phyloP scores from a whole-genome alignment of 2,329 filamentous ascomycete genomes.

The Fusarium sp. region DNA sequence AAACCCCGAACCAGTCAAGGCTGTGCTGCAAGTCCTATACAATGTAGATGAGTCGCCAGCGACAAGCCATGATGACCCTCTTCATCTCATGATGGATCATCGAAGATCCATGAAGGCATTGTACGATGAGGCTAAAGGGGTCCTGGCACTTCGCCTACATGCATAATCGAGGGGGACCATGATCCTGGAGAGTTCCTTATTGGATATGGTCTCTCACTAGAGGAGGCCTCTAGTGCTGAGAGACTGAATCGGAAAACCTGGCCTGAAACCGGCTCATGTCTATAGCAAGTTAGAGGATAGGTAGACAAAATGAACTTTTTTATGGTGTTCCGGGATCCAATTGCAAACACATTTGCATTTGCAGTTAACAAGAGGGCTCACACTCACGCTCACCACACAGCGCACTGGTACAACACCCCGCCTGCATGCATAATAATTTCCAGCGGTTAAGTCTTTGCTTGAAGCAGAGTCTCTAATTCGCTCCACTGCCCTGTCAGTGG shows the following conservation, averaged over 20 bases:
- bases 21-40: neutral
- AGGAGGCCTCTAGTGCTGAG: neutral
- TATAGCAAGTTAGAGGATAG: neutral
- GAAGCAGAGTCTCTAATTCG: conserved; percentile 18
- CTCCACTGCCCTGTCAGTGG: conserved; percentile 3
- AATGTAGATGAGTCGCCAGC: neutral
- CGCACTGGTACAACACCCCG: neutral
- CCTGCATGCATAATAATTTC: conserved; percentile 17
- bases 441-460: neutral
- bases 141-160: neutral
- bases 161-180: neutral
- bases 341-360: neutral
- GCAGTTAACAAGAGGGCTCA: conserved; percentile 10
- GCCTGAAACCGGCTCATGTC: neutral
- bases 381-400: neutral
- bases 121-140: conserved; percentile 1
- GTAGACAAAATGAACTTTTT: neutral
- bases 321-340: neutral
- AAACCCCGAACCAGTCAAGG: neutral
- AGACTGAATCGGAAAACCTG: neutral
- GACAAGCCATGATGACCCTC: conserved; percentile 28
- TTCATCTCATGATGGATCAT: conserved; percentile 27
- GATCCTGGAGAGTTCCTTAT: neutral
- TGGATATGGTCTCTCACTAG: neutral
- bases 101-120: conserved; percentile 18